Percentiles rank a stretch among this genome's conserved stretches.
Evolutionary conservation across 257 asterid genomes (phyloP).

Genomic region (Primulina eburnea): DNA sequence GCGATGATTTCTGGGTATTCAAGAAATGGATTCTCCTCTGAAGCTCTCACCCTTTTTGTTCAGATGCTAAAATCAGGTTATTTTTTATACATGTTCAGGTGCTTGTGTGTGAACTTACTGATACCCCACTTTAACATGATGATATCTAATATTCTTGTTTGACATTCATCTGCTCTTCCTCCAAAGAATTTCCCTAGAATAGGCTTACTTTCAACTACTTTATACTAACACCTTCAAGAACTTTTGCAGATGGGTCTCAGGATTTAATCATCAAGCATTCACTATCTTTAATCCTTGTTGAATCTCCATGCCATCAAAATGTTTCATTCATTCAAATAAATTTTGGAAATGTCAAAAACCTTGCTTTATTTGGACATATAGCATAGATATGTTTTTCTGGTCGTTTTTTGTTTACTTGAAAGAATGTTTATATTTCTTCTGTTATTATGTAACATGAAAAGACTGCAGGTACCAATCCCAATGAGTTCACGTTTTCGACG

Average conservation of each 20-base stretch:
- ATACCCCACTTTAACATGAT: background rate
- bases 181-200: too few species aligned
- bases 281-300: background rate
- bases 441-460: constrained; percentile 34
- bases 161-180: too few species aligned
- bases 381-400: background rate
- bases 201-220: too few species aligned
- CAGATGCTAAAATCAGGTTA: constrained; percentile 84
- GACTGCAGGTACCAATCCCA: constrained; percentile 66
- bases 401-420: background rate
- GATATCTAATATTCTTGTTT: too few species aligned
- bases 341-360: background rate
- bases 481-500: constrained; percentile 82
- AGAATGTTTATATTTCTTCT: constrained; percentile 17
- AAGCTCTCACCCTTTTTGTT: constrained; percentile 63
- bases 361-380: background rate
- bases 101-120: background rate
- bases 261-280: background rate
- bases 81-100: background rate
- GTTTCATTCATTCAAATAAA: background rate
- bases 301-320: background rate
- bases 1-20: constrained; percentile 78
- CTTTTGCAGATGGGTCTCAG: background rate
- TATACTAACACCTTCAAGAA: too few species aligned
- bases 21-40: constrained; percentile 40